These are phyloP conservation scores for Peronospora destructor DNA, from an alignment of 352 stramenopile species.

Conservation along the genomic window DNA sequence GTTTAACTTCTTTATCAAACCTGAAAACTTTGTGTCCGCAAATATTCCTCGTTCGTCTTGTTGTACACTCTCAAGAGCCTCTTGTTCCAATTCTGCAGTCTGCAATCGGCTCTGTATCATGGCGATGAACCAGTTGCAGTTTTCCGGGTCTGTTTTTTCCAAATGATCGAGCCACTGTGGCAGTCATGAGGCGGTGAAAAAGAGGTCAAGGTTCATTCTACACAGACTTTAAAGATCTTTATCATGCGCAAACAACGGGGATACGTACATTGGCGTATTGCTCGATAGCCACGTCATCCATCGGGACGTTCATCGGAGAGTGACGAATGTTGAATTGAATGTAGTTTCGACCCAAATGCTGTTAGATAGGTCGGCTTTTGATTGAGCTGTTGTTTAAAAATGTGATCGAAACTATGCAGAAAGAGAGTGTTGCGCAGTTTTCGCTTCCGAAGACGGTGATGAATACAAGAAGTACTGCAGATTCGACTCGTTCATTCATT, in stretches of 20 bases:
- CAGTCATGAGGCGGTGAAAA: conserved; percentile 10
- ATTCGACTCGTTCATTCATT: conserved; percentile 40
- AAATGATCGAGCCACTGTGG: conserved; percentile 66
- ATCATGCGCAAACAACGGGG: neutral
- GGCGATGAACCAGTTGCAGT: conserved; percentile 55
- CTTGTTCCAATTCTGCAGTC: conserved; percentile 13
- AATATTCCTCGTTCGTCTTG: no score
- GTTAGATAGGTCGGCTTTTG: neutral
- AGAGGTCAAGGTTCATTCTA: conserved; percentile 1
- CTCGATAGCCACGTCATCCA: conserved; percentile 59
- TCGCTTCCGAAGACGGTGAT: neutral
- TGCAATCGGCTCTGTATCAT: conserved; percentile 60
- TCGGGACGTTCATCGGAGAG: conserved; percentile 16
- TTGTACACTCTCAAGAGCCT: neutral
- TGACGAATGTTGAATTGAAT: conserved; percentile 6
- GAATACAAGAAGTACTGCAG: conserved; percentile 8
- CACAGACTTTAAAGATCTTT: neutral
- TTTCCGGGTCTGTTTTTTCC: conserved; percentile 56
- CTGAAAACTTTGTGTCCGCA: conserved; percentile 11
- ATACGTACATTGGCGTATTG: conserved; percentile 60
- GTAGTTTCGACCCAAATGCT: neutral
- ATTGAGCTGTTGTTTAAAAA: neutral
- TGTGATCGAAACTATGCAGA: neutral
- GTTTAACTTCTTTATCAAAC: conserved; percentile 12
- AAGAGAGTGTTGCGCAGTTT: neutral